Base-by-base conservation (phyloP, 139 green algal species). In the Raphidocelis subcapitata region DNA sequence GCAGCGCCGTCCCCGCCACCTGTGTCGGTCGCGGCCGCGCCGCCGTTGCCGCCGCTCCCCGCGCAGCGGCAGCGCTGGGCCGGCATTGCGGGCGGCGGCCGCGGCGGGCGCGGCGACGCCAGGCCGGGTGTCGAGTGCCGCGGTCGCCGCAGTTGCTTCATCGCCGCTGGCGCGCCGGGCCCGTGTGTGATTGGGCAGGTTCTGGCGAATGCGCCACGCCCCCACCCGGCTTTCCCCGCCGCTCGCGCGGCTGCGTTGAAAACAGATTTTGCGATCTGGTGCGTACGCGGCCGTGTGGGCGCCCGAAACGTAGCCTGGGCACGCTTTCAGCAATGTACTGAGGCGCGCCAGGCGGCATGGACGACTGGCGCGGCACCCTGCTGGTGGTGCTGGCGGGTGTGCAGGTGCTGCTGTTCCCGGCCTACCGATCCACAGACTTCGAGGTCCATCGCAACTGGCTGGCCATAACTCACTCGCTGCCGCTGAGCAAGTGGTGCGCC, bases 381-480 rank as follows among this genome's bases (percentile, higher is more conserved):
- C 64, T 73, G 57, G 24, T 76, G 46, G 51, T 76, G 74, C 59
- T 84, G 56, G 65, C 64, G 28, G 29, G 64, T 3, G 36, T 76
- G 5, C 95, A 97, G 79, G 37, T 96, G 14, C 73, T 97, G 46
- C 77, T 98, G 10, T 47, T 96, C 10, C 92, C 94, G 2, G 75
- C 90, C 0, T 98, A 98, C 44, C 71, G 84, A 1, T 97, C 91
- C 31, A 98, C 94, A 0, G 94, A 98, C 55, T 98, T 98, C 81
- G 94, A 98, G 75, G 94, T 98, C 2, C 94, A 98, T 75, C 83
- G 94, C 21, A 96, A 98, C 83, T 98, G 94, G 94, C 73, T 98
- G 24, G 95, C 94, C 3, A 88, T 98, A 64, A 98, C 94, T 0
- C 66, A 89, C 72, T 84, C 62, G 21, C 83, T 96, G 35, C 92